These are phyloP conservation scores for Coniferiporia weirii DNA, from an alignment of 1,284 basidiomycete genomes.

Conservation along the genomic window DNA sequence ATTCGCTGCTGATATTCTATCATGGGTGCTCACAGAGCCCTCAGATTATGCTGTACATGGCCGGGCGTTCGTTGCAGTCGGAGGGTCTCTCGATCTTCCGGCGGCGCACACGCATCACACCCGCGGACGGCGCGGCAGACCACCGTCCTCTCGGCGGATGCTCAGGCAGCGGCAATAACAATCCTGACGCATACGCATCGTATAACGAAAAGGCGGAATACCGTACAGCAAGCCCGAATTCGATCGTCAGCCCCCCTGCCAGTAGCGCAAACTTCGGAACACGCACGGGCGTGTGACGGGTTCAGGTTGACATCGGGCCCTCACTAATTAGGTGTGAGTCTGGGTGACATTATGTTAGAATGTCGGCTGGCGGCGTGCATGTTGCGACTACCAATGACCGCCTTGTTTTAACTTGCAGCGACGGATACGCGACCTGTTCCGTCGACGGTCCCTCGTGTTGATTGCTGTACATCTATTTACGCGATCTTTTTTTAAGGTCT, in stretches of 20 bases:
- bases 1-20: not conserved
- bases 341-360: too few species aligned
- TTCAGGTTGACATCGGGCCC: not conserved
- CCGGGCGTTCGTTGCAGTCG: slow-evolving; percentile 1
- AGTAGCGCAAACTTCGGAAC: not conserved
- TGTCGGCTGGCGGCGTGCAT: too few species aligned
- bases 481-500: too few species aligned
- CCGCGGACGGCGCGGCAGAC: too few species aligned
- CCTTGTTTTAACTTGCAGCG: too few species aligned
- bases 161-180: not conserved
- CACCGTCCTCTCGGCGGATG: not conserved
- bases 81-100: slow-evolving; percentile 8
- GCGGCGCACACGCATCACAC: not conserved
- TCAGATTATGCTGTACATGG: slow-evolving; percentile 8
- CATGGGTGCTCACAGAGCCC: not conserved
- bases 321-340: not conserved
- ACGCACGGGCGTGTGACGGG: not conserved
- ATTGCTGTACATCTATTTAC: too few species aligned
- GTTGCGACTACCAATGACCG: too few species aligned
- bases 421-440: too few species aligned
- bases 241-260: not conserved
- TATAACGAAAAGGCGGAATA: not conserved
- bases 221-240: not conserved
- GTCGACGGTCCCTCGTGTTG: too few species aligned
- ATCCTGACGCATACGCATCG: not conserved